phyloP scores from a whole-genome alignment of 2,329 filamentous ascomycete genomes.

The Exserohilum rostratum region DNA sequence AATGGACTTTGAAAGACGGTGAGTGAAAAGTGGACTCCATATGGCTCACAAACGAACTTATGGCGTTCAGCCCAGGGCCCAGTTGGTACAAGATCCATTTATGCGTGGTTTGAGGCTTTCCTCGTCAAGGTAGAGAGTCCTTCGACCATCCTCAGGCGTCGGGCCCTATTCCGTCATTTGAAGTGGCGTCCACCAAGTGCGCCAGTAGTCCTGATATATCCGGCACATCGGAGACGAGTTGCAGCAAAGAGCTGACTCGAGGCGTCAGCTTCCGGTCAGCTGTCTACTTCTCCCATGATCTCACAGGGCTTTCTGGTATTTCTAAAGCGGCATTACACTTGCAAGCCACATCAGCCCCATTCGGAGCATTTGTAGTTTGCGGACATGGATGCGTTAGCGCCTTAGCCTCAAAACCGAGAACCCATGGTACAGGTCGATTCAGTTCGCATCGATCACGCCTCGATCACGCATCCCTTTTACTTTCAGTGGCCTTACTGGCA shows the following conservation, averaged over 20 bases:
- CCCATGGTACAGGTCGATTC: constrained; percentile 1
- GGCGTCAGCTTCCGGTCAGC: constrained; percentile 25
- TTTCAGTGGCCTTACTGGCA: constrained; percentile 4
- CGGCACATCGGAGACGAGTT: constrained; percentile 35
- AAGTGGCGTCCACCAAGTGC: constrained; percentile 13
- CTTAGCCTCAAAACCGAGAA: constrained; percentile 4
- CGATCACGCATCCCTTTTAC: constrained; percentile 33
- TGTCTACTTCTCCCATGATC: constrained; percentile 13
- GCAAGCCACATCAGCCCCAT: constrained; percentile 21
- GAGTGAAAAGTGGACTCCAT: constrained; percentile 18
- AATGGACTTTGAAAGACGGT: constrained; percentile 31
- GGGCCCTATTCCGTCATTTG: constrained; percentile 17
- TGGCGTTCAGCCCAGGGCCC: constrained; percentile 27
- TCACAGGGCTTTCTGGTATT: constrained; percentile 14
- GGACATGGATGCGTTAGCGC: constrained; percentile 10
- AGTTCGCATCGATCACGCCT: constrained; percentile 1
- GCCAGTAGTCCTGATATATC: constrained; percentile 16
- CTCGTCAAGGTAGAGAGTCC: constrained; percentile 7
- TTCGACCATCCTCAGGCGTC: constrained; percentile 13
- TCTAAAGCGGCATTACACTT: constrained; percentile 24
- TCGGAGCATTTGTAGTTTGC: constrained; percentile 26
- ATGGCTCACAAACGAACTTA: constrained; percentile 16
- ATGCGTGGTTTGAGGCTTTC: constrained; percentile 7
- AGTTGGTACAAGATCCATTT: constrained; percentile 16
- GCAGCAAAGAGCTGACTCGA: constrained; percentile 25